Evolutionary conservation across 1,284 basidiomycete species (phyloP).

Genomic region (Cutaneotrichosporon sp.): DNA sequence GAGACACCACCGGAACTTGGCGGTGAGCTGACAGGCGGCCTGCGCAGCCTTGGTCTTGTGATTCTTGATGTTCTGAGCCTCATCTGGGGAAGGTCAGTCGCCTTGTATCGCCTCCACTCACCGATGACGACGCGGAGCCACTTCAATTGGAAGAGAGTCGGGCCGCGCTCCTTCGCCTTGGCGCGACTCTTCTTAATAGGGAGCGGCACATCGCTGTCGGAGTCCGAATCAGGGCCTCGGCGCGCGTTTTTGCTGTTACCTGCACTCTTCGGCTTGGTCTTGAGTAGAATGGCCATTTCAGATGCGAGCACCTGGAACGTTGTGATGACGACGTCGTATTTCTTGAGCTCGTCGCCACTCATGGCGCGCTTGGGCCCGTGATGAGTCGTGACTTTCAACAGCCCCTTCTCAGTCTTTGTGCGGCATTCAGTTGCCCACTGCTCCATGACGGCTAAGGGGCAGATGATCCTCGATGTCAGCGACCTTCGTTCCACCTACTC

Average conservation of each 20-base stretch:
- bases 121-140: slow-evolving; percentile 87
- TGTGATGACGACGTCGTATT: slow-evolving; percentile 73
- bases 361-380: slow-evolving; percentile 72
- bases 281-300: slow-evolving; percentile 52
- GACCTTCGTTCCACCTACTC: slow-evolving; percentile 41
- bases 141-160: slow-evolving; percentile 73
- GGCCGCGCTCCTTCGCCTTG: slow-evolving; percentile 53
- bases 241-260: neutral
- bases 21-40: slow-evolving; percentile 74
- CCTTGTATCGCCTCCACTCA: slow-evolving; percentile 41
- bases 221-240: slow-evolving; percentile 30
- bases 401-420: slow-evolving; percentile 66
- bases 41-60: slow-evolving; percentile 74
- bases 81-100: slow-evolving; percentile 60
- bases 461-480: slow-evolving; percentile 64
- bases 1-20: slow-evolving; percentile 82
- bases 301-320: slow-evolving; percentile 78
- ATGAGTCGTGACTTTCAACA: slow-evolving; percentile 72
- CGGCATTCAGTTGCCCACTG: slow-evolving; percentile 89
- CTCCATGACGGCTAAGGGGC: slow-evolving; percentile 77
- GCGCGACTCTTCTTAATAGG: slow-evolving; percentile 51
- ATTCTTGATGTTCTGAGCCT: slow-evolving; percentile 98
- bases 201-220: slow-evolving; percentile 52
- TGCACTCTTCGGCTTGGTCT: neutral
- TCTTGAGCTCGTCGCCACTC: slow-evolving; percentile 61